Percentiles rank a stretch among this genome's conserved stretches.
Conservation (phyloP, 2,329 filamentous ascomycete species). For the Penicillium freii region DNA sequence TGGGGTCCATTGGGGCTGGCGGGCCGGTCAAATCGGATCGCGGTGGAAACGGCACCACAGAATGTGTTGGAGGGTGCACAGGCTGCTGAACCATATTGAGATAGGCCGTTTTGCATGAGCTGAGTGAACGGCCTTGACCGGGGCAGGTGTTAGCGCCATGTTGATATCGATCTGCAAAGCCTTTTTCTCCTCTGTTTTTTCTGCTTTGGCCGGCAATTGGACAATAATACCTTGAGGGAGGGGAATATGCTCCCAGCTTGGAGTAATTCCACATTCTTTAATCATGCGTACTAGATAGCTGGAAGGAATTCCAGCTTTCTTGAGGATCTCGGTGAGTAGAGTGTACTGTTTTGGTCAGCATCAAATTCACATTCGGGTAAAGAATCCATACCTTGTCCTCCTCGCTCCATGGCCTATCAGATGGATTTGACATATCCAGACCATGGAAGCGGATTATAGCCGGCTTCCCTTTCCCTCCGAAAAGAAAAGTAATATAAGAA, state of each 20-base stretch:
- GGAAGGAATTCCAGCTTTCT: slow-evolving; percentile 40
- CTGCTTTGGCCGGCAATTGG: not conserved
- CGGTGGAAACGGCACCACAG: slow-evolving; percentile 19
- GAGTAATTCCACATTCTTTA: slow-evolving; percentile 37
- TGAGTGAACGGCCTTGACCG: slow-evolving; percentile 39
- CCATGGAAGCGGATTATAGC: slow-evolving; percentile 33
- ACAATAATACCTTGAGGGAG: slow-evolving; percentile 42
- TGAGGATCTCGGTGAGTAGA: slow-evolving; percentile 45
- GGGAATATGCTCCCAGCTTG: slow-evolving; percentile 43
- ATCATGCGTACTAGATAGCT: slow-evolving; percentile 40
- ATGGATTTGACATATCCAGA: slow-evolving; percentile 46
- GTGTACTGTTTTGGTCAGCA: slow-evolving; percentile 33
- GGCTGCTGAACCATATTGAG: slow-evolving; percentile 35
- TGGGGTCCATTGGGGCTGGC: slow-evolving; percentile 27
- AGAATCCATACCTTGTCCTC: slow-evolving; percentile 44
- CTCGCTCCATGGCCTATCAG: slow-evolving; percentile 45
- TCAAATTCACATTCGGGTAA: slow-evolving; percentile 4
- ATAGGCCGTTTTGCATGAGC: slow-evolving; percentile 39
- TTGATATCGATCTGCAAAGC: slow-evolving; percentile 3
- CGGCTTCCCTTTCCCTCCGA: slow-evolving; percentile 17
- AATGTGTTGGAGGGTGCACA: slow-evolving; percentile 18
- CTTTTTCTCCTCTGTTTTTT: not conserved
- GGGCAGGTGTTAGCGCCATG: slow-evolving; percentile 9
- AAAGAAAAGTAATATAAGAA: slow-evolving; percentile 13
- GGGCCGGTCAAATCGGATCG: slow-evolving; percentile 25